A percentile compares a stretch with the other conserved stretches of the same genome.
phyloP scores from a whole-genome alignment of 2,329 filamentous ascomycete species.

The Beauveria caledonica region DNA sequence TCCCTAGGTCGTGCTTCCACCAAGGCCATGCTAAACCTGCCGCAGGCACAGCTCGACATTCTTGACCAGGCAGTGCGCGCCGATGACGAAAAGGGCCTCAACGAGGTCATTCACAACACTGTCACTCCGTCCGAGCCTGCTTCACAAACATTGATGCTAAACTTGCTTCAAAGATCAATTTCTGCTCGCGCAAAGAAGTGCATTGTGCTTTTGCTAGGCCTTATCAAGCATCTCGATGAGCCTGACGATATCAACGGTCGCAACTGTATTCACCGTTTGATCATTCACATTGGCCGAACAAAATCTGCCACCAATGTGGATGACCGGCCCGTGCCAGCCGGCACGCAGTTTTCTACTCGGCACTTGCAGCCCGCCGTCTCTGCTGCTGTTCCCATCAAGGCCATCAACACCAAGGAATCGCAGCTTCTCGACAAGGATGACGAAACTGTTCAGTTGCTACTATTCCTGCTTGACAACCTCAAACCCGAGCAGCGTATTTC shows the following conservation, averaged over 20 bases:
- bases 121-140: constrained; percentile 32
- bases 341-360: constrained; percentile 51
- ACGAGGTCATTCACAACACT: constrained; percentile 48
- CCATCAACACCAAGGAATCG: constrained; percentile 58
- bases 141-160: constrained; percentile 63
- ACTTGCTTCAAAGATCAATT: constrained; percentile 70
- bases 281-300: constrained; percentile 86
- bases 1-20: constrained; percentile 72
- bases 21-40: constrained; percentile 64
- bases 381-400: constrained; percentile 51
- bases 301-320: constrained; percentile 41
- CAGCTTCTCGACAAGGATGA: constrained; percentile 61
- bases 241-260: constrained; percentile 88
- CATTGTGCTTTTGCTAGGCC: constrained; percentile 61
- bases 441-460: constrained; percentile 62
- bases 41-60: constrained; percentile 58
- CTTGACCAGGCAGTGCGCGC: constrained; percentile 64
- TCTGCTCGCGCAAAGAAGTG: constrained; percentile 59
- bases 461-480: constrained; percentile 58
- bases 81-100: constrained; percentile 53
- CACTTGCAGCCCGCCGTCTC: constrained; percentile 75
- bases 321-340: constrained; percentile 40
- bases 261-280: constrained; percentile 85
- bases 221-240: constrained; percentile 68
- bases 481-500: constrained; percentile 58